Conservation (phyloP, 2,329 filamentous ascomycete species). For the Penicillium sp. region DNA sequence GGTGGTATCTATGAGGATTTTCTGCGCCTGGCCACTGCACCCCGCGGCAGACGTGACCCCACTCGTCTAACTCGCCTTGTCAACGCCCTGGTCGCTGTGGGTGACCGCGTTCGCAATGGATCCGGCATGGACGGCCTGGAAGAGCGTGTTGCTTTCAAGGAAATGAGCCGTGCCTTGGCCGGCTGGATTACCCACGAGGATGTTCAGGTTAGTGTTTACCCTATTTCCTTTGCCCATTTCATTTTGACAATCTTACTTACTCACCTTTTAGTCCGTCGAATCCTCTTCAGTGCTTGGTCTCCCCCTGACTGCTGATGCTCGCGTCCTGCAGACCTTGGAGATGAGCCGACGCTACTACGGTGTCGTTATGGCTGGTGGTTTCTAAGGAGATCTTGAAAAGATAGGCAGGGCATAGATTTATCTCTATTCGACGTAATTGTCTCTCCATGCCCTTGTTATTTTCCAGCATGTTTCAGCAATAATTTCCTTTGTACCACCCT, state of each 20-base stretch:
- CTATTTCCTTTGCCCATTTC: neutral
- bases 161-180: conserved; percentile 76
- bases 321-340: conserved; percentile 68
- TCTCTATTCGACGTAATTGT: neutral
- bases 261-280: conserved; percentile 29
- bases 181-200: conserved; percentile 62
- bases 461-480: conserved; percentile 1
- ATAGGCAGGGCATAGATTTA: neutral
- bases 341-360: conserved; percentile 69
- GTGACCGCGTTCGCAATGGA: conserved; percentile 44
- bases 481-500: neutral
- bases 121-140: conserved; percentile 56
- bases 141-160: conserved; percentile 72
- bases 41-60: conserved; percentile 41
- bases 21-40: conserved; percentile 49
- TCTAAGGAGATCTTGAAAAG: conserved; percentile 22
- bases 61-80: conserved; percentile 47
- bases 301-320: conserved; percentile 67
- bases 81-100: conserved; percentile 47
- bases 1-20: conserved; percentile 76
- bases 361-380: conserved; percentile 57
- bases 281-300: conserved; percentile 42
- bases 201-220: conserved; percentile 53
- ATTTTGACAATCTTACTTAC: conserved; percentile 4
- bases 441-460: neutral